Conservation (phyloP, 1,284 basidiomycete genomes). For the Ganoderma resinaceum region DNA sequence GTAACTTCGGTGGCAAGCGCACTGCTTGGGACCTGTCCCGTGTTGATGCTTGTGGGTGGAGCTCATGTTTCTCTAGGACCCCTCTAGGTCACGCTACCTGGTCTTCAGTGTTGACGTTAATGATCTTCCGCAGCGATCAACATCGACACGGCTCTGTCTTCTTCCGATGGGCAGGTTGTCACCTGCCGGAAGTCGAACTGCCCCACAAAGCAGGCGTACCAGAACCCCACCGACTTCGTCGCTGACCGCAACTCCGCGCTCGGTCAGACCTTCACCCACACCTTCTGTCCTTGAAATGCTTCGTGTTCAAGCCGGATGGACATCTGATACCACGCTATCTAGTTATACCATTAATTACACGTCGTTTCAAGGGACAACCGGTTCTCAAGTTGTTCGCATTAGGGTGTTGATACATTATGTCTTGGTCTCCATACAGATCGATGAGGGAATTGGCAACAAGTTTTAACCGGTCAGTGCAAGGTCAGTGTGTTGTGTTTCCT, state of each 20-base stretch:
- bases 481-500: too few species aligned
- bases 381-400: not conserved
- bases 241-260: conserved; percentile 6
- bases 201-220: conserved; percentile 2
- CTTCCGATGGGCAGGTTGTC: not conserved
- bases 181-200: not conserved
- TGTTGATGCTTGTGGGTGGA: conserved; percentile 1
- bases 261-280: conserved; percentile 3
- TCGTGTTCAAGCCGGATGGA: not conserved
- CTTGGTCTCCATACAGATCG: not conserved
- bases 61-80: not conserved
- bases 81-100: not conserved
- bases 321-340: not conserved
- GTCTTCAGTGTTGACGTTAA: not conserved
- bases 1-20: conserved; percentile 1
- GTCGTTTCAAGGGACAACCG: not conserved
- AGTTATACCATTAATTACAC: not conserved
- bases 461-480: too few species aligned
- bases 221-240: not conserved
- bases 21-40: conserved; percentile 4
- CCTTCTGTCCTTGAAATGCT: conserved; percentile 1
- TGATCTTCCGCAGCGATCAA: conserved; percentile 2
- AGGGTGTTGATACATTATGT: not conserved
- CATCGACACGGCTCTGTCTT: not conserved
- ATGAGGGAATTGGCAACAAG: not conserved